phyloP scores from a whole-genome alignment of 2,329 filamentous ascomycete genomes.

The Fusarium ramigenum region DNA sequence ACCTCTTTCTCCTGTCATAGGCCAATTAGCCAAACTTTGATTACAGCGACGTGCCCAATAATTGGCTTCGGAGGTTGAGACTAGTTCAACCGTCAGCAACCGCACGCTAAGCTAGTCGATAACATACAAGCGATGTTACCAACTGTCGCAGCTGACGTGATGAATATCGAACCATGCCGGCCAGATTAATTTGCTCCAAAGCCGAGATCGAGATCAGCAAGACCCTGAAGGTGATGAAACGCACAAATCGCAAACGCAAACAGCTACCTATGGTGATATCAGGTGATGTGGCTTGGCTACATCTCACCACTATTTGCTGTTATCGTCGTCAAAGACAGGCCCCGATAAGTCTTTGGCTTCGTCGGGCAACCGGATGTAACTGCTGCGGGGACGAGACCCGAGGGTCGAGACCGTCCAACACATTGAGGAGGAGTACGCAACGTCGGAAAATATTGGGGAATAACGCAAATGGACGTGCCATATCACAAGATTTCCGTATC shows the following conservation, averaged over 20 bases:
- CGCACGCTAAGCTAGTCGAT: neutral
- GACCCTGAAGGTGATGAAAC: neutral
- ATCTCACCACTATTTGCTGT: neutral
- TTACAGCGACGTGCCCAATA: neutral
- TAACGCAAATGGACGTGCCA: neutral
- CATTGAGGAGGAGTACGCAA: too few relatives aligned
- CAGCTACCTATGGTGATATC: neutral
- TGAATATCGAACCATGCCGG: too few relatives aligned
- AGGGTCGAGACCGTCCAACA: neutral
- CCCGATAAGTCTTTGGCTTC: neutral
- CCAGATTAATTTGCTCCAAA: too few relatives aligned
- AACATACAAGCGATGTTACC: neutral
- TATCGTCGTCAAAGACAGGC: neutral
- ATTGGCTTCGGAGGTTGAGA: neutral
- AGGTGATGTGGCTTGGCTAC: neutral
- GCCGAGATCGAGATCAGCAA: too few relatives aligned
- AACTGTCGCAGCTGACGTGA: neutral
- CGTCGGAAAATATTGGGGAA: neutral
- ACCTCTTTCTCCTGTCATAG: neutral
- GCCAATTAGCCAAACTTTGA: neutral
- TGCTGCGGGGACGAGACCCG: neutral
- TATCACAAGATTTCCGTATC: neutral
- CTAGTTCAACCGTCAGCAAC: neutral
- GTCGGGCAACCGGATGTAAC: neutral
- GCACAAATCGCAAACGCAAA: neutral